Evolutionary conservation across 768 basidiomycete species (phyloP), one percentile per base, ranked within the genome.

Genomic region (Crassisporium funariophilum): DNA sequence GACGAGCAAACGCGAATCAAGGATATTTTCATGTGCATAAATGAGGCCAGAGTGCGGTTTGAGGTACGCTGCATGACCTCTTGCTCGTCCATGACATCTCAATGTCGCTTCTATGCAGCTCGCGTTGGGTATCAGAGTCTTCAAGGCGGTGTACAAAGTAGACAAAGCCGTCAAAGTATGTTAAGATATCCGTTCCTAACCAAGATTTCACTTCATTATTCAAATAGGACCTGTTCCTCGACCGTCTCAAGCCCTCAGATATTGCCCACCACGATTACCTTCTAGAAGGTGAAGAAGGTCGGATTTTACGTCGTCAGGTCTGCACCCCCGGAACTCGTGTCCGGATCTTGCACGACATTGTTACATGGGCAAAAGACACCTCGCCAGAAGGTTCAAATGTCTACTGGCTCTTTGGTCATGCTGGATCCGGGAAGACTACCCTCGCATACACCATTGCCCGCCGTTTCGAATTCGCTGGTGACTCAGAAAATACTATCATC

Each of bases 251-350:
- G 12, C 41, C 46, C 8, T 57, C 55, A 11, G 11, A 44, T 21
- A 54, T 36, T 7, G 52, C 54, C 10, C 35, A 56, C 43, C 47
- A 53, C 33, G 39, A 46, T 17, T 46, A 46, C 25, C 19, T 38
- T 20, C 38, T 49, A 1, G 47, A 43, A 15, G n/a, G 46, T 15
- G 19, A 53, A 38, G 40, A 53, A 47, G 21, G 25, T 12, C 27
- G 13, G 44, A 13, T 15, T 19, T 15, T 59, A 24, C 33, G 23
- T 21, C 58, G 55, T 41, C 27, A 42, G 8, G 44, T 48, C 19
- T 67, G 66, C 46, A 62, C 58, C 15, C 52, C 43, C 7, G 58
- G 55, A 51, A 65, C 64, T 3, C 59, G 64, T 21, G 57, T 59
- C 35, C 3, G 38, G 8, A 61, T 65, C 9, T 43, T 62, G 16